These are phyloP conservation scores for Fusarium sp. DNA, from an alignment of 2,329 filamentous ascomycete species.

Conservation along the genomic window DNA sequence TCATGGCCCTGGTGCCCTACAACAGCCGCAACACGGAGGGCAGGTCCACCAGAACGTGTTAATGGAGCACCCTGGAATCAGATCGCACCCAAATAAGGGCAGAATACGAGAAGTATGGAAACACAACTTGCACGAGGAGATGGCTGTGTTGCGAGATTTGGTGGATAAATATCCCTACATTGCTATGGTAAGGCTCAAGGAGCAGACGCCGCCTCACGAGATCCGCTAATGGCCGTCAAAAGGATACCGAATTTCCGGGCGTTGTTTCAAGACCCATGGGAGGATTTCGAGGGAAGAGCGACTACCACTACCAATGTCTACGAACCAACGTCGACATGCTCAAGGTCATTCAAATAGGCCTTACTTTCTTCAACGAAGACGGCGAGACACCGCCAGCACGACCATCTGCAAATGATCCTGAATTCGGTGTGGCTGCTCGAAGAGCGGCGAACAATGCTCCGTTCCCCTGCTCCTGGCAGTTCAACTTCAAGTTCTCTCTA, in stretches of 20 bases:
- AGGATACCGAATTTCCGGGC: slow-evolving; percentile 99
- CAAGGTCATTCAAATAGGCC: slow-evolving; percentile 96
- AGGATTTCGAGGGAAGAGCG: slow-evolving; percentile 92
- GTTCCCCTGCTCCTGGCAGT: slow-evolving; percentile 95
- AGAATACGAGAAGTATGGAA: slow-evolving; percentile 98
- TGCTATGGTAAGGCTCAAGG: slow-evolving; percentile 83
- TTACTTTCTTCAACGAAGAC: slow-evolving; percentile 92
- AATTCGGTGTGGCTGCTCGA: slow-evolving; percentile 55
- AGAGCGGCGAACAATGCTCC: slow-evolving; percentile 62
- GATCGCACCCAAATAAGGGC: slow-evolving; percentile 76
- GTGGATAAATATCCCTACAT: slow-evolving; percentile 96
- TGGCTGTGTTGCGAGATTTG: slow-evolving; percentile 85
- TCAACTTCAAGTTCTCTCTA: slow-evolving; percentile 97
- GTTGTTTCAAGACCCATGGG: slow-evolving; percentile 97
- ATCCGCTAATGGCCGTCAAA: slow-evolving; percentile 39
- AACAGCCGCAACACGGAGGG: slow-evolving; percentile 71
- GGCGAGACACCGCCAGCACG: slow-evolving; percentile 87
- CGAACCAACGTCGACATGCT: slow-evolving; percentile 97
- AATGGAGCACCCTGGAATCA: slow-evolving; percentile 61
- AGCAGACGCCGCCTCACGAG: slow-evolving; percentile 6
- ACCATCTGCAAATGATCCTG: slow-evolving; percentile 64
- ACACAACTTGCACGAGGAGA: slow-evolving; percentile 91
- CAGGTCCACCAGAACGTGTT: slow-evolving; percentile 60
- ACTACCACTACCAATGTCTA: slow-evolving; percentile 98
- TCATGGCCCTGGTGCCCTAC: slow-evolving; percentile 69